Evolutionary conservation across 1,139 yeast genomes (phyloP).

Genomic region (Lodderomyces orthopsilosis): DNA sequence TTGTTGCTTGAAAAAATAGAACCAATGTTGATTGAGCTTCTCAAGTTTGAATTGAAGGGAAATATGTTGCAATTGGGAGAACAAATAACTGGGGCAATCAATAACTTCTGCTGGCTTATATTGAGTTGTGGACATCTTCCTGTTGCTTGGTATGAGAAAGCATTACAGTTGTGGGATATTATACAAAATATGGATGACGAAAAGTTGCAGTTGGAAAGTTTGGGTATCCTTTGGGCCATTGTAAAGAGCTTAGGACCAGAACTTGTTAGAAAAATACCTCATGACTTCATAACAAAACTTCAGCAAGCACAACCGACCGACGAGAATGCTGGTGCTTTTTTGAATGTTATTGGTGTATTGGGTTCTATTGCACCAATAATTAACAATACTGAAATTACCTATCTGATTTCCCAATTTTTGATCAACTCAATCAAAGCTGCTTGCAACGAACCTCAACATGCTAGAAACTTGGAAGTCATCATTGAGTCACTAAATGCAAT

Average conservation of each 20-base stretch:
- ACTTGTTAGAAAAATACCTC: conserved; percentile 18
- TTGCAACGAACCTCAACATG: conserved; percentile 18
- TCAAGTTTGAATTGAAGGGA: conserved; percentile 26
- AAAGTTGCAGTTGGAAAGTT: conserved; percentile 40
- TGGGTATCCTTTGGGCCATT: conserved; percentile 65
- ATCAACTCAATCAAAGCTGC: conserved; percentile 25
- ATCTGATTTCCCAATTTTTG: conserved; percentile 46
- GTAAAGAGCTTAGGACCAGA: conserved; percentile 44
- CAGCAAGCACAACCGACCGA: conserved; percentile 18
- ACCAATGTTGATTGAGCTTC: conserved; percentile 42
- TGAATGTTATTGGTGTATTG: conserved; percentile 49
- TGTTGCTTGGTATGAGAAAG: conserved; percentile 32
- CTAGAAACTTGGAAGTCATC: conserved; percentile 36
- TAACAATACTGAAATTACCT: conserved; percentile 46
- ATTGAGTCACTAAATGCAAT: conserved; percentile 63
- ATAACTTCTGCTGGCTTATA: conserved; percentile 64
- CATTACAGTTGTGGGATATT: conserved; percentile 38
- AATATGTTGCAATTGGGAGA: conserved; percentile 39
- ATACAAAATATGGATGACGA: conserved; percentile 20
- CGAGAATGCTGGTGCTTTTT: conserved; percentile 22
- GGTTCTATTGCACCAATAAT: conserved; percentile 53
- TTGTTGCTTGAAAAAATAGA: conserved; percentile 30
- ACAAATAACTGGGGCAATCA: conserved; percentile 62
- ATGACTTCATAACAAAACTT: conserved; percentile 25
- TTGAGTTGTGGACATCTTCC: conserved; percentile 34